Evolutionary conservation across 106 monocot species (phyloP), one percentile per base, ranked within the genome.

Genomic region (Gastrodia elata): DNA sequence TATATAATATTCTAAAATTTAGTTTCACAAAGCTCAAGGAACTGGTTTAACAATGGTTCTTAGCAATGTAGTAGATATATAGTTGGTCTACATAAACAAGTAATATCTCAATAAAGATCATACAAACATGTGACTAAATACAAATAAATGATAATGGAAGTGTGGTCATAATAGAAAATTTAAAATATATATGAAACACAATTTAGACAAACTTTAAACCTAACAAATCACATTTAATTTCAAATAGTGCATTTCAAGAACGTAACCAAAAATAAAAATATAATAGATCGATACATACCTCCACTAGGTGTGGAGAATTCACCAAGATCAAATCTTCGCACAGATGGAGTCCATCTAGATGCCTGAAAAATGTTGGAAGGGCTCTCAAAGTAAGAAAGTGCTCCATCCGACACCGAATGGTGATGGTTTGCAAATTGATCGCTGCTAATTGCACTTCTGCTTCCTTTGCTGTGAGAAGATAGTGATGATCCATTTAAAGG

Each of bases 351-450:
- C 86, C 88, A 91, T n/a, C 86, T 75, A 39, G 88, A 79, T 44
- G 70, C 80, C 36, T 86, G 84, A 27, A 75, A 71, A 80, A 72
- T 91, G 20, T 85, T 82, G 65, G 84, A 78, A 42, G 91, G 89
- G 75, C 94, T 94, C 20, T 78, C 91, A 73, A 81, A 81, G 75
- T 91, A 91, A 70, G 94, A 87, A 56, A 91, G 79, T 59, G 80
- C 85, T 35, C 91, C 91, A 77, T 94, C 91, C 70, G 88, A 94
- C 8, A 80, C 81, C 25, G 94, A 94, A 83, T 91, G 81, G 22
- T 91, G 80, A 78, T 94, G 88, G 71, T 91, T 84, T 33, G 69
- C 68, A 82, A 78, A 70, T 38, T 83, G 84, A n/a, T 86, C 82
- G 44, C 75, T 77, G 70, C 71, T 84, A 43, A 84, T 58, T 10